Base-by-base conservation (phyloP, 2,329 filamentous ascomycete species). In the Delphinella strobiligena region DNA sequence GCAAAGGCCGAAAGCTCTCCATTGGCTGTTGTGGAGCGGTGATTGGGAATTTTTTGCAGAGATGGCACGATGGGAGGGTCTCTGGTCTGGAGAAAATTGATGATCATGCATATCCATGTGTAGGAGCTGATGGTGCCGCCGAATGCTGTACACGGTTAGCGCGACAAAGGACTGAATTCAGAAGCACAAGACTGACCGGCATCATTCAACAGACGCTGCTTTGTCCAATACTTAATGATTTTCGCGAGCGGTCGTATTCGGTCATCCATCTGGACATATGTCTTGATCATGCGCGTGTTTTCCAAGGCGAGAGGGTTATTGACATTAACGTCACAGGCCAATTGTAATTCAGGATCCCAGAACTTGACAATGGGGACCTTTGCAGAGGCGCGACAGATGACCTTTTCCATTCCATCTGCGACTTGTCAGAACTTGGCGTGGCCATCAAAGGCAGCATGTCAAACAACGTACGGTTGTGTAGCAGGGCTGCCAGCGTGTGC, bases 341-440 rank as follows among this genome's bases (percentile, higher is more conserved):
- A 69, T 48, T 80, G 70, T 42, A 95, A 69, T 59, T 94, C 86
- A 3, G 91, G 91, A 58, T 98, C 91, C 88, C 91, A 98, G 41
- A 94, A 84, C 67, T 96, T 96, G 51, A 98, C 91, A 54, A 98
- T 98, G 3, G 91, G 89, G 11, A 98, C 91, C 62, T 95, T 96
- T 44, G 91, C 91, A 31, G 82, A 84, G 19, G 86, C 86, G 38
- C 96, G 86, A 58, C 91, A 98, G 17, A 95, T 83, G 1, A 98
- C 87, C 53, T 85, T 85, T 60, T 96, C 75, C 91, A 98, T 98
- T 30, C 89, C 89, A 66, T 86, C 89, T 94, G 53, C 14, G 18
- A 32, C 11, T 36, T 27, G 17, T 36, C 14, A 40, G 19, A 19
- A n/a, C n/a, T n/a, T n/a, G n/a, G n/a, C n/a, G n/a, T n/a, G n/a